Evolutionary conservation across 768 basidiomycete species (phyloP).

Genomic region (Mrakia frigida): DNA sequence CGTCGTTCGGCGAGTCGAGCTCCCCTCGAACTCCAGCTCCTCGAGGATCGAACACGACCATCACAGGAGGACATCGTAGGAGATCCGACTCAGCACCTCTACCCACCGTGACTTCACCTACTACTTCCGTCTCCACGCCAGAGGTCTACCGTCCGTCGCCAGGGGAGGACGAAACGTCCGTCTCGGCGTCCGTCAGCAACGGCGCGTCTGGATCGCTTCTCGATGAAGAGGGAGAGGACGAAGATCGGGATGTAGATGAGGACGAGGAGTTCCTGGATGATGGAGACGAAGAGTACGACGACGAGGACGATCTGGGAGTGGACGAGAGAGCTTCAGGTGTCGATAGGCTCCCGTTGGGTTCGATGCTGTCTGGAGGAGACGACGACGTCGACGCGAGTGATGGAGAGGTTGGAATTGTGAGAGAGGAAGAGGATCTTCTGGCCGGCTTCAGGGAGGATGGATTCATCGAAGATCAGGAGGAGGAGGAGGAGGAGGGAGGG

Average conservation of each 20-base stretch:
- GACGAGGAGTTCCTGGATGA: constrained; percentile 26
- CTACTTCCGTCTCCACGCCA: not conserved
- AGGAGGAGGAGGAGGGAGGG: not conserved
- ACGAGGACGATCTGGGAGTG: constrained; percentile 8
- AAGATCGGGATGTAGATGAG: constrained; percentile 21
- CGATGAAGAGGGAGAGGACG: constrained; percentile 18
- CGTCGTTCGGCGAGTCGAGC: not conserved
- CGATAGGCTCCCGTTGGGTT: not conserved
- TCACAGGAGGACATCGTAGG: not conserved
- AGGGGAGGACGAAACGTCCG: not conserved
- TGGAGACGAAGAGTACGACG: constrained; percentile 21
- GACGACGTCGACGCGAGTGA: constrained; percentile 26
- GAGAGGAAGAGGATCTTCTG: constrained; percentile 29
- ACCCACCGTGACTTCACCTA: not conserved
- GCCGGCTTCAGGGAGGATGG: constrained; percentile 20
- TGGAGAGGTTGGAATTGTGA: constrained; percentile 25
- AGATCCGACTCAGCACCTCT: constrained; percentile 28
- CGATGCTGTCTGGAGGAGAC: not conserved
- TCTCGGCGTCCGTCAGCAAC: not conserved
- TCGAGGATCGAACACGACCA: not conserved
- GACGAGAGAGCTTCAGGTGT: not conserved
- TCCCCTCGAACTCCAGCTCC: not conserved
- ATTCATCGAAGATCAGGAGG: not conserved
- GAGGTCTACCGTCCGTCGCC: not conserved
- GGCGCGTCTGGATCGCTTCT: constrained; percentile 12